These are phyloP conservation scores for Geotrichum ghanense DNA, from an alignment of 805 yeast genomes.

Conservation along the genomic window DNA sequence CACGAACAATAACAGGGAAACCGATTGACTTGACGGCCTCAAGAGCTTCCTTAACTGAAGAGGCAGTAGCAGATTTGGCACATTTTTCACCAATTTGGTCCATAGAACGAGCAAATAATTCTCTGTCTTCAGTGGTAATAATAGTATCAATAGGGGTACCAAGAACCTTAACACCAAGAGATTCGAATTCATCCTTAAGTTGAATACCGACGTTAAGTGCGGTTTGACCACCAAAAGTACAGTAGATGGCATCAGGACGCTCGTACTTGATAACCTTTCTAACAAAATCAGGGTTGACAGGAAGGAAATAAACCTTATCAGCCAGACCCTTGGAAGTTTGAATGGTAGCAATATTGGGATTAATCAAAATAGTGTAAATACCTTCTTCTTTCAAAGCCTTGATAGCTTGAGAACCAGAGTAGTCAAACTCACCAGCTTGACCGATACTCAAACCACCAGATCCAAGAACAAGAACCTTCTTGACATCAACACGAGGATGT, in stretches of 20 bases:
- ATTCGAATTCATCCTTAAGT: conserved; percentile 88
- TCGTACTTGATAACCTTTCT: conserved; percentile 91
- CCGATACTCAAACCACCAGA: conserved; percentile 98
- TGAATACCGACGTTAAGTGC: conserved; percentile 93
- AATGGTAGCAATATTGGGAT: conserved; percentile 97
- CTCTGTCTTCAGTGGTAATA: conserved; percentile 97
- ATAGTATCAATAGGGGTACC: conserved; percentile 96
- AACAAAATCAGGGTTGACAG: conserved; percentile 95
- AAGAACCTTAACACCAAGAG: conserved; percentile 83
- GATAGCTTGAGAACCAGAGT: conserved; percentile 98
- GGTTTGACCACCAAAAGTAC: conserved; percentile 98
- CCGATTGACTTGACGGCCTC: conserved; percentile 79
- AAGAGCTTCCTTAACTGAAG: conserved; percentile 68
- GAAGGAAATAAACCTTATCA: conserved; percentile 93
- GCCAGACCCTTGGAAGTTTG: conserved; percentile 98
- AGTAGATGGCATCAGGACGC: conserved; percentile 93
- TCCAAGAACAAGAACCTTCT: conserved; percentile 89
- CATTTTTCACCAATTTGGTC: conserved; percentile 91
- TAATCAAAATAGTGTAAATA: conserved; percentile 87
- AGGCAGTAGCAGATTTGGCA: conserved; percentile 85
- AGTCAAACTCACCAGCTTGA: conserved; percentile 99
- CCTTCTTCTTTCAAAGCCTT: conserved; percentile 98
- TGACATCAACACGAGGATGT: conserved; percentile 70
- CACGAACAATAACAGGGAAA: conserved; percentile 92
- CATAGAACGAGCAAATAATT: conserved; percentile 88